Percentiles rank a stretch among this genome's conserved stretches.
These are phyloP conservation scores for Hericium coralloides DNA, from an alignment of 768 basidiomycete species.

Conservation along the genomic window DNA sequence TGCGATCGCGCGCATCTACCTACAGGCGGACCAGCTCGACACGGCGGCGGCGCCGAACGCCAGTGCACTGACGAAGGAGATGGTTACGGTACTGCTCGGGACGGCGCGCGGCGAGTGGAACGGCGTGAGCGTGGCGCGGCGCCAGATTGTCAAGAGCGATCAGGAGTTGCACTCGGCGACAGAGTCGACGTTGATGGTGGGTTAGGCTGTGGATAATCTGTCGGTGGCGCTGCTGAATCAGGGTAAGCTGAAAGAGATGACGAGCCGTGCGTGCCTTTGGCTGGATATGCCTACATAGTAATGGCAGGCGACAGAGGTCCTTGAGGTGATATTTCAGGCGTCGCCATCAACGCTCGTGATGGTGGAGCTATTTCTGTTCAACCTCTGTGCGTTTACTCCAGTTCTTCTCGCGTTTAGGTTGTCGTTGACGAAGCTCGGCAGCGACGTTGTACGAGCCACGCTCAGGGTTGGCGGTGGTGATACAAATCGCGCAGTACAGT, in stretches of 20 bases:
- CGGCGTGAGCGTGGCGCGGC: constrained; percentile 37
- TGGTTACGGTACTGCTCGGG: constrained; percentile 61
- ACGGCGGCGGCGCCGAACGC: constrained; percentile 38
- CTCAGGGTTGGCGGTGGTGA: constrained; percentile 57
- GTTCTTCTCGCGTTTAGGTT: not conserved
- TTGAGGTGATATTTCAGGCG: constrained; percentile 51
- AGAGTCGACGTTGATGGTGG: not conserved
- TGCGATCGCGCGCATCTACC: constrained; percentile 63
- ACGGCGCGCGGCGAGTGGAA: constrained; percentile 67
- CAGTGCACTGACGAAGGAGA: constrained; percentile 31
- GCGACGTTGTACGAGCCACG: constrained; percentile 81
- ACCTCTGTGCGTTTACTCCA: constrained; percentile 50
- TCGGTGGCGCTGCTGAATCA: constrained; percentile 63
- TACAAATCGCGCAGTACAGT: constrained; percentile 79
- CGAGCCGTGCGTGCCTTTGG: constrained; percentile 1
- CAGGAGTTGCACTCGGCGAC: constrained; percentile 25
- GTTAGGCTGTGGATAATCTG: constrained; percentile 67
- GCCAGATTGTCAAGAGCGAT: constrained; percentile 38
- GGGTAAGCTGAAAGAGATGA: constrained; percentile 64
- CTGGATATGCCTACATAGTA: not conserved
- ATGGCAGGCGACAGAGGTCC: constrained; percentile 53
- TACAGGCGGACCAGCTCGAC: constrained; percentile 63
- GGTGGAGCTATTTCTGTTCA: constrained; percentile 80
- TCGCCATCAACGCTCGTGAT: constrained; percentile 67
- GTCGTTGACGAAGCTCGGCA: constrained; percentile 17